phyloP scores from a whole-genome alignment of 2,329 filamentous ascomycete species.

The Ophiostoma quercus region DNA sequence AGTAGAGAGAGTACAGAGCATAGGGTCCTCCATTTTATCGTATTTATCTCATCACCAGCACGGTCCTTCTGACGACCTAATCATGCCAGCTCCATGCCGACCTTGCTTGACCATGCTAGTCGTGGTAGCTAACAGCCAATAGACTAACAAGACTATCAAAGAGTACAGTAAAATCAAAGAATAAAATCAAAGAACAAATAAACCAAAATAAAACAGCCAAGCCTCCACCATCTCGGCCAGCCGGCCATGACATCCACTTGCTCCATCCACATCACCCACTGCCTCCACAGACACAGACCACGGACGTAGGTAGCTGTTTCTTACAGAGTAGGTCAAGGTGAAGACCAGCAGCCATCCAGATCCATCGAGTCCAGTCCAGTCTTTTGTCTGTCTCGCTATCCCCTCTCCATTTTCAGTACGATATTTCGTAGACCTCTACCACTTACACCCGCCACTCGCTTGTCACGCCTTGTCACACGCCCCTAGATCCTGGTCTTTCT shows the following conservation, averaged over 20 bases:
- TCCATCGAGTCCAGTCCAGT: not conserved
- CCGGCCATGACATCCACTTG: not conserved
- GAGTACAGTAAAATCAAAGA: not conserved
- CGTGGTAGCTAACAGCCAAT: not conserved
- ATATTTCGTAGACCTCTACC: too few relatives aligned
- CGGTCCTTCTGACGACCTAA: not conserved
- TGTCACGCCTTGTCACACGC: not conserved
- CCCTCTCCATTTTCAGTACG: too few relatives aligned
- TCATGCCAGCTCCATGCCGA: not conserved
- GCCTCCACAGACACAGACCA: constrained; percentile 8
- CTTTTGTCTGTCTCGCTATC: not conserved
- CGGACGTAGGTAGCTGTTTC: not conserved
- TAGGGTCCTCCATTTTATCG: not conserved
- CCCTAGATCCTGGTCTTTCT: not conserved
- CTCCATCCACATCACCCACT: not conserved
- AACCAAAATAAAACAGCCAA: not conserved
- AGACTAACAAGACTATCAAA: not conserved
- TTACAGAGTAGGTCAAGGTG: not conserved
- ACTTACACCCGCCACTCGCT: not conserved
- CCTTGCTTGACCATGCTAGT: too few relatives aligned
- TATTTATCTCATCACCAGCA: not conserved
- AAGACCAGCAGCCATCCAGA: not conserved
- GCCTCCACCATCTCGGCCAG: not conserved
- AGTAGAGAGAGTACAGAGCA: too few relatives aligned
- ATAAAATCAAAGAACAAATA: not conserved